Base-by-base conservation (phyloP, 371 early-diverging fungal species). In the Funneliformis caledonium region DNA sequence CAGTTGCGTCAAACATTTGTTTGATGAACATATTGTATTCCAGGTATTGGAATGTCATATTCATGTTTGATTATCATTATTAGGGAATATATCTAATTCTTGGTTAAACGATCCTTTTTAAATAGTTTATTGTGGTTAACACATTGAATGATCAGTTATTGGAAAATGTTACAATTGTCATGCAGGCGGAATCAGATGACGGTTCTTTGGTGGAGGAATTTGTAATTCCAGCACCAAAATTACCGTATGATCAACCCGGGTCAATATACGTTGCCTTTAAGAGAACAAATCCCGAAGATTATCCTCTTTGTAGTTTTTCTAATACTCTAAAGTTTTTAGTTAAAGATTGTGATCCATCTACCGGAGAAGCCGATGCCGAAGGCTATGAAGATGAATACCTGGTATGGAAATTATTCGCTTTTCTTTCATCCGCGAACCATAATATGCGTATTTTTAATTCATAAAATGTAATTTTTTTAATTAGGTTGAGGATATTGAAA, bases 371-470 rank as follows among this genome's bases (percentile, higher is more conserved):
- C 7, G 95, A 96, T 81, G 95, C 94, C 48, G 93, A 93, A 82
- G 99, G 99, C 12, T 97, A 95, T 78, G 97, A 97, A 69, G 98
- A 97, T 83, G 97, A 97, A 85, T 98, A 97, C 85, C 89, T 89
- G 84, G 92, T 89, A 84, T 75, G 81, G 14, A 45, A 26, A 64
- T 48, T 43, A 50, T 42, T 16, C 12, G 33, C 7, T 6, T 22
- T 22, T 59, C 43, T 9, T n/a, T 19, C 1, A 42, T 26, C n/a
- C 22, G 26, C 11, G 12, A 47, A 47, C 45, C n/a, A 47, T 14
- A 22, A 47, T 26, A 62, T 42, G 5, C 33, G 7, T 77, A 37
- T 56, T n/a, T 33, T 19, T 72, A 64, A 48, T 72, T 43, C 6
- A 19, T 11, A 5, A 26, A 60, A 31, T 22, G 14, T 26, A 64